Conservation (phyloP, 1,284 basidiomycete genomes). For the Tranzscheliella williamsii region DNA sequence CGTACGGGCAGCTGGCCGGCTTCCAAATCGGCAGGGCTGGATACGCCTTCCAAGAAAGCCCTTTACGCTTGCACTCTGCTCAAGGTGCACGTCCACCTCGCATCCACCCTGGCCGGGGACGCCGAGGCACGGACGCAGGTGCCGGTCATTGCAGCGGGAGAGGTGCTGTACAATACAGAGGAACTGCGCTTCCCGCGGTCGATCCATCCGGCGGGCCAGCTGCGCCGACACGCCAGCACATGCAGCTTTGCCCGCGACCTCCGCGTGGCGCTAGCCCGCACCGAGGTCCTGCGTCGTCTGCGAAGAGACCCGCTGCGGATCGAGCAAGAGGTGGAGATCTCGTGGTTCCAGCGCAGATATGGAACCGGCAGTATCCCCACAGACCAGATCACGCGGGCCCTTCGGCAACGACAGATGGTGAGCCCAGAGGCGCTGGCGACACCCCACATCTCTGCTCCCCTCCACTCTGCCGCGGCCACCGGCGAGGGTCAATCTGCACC, state of each 20-base stretch:
- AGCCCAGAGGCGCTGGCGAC: constrained; percentile 46
- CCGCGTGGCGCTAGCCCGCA: constrained; percentile 34
- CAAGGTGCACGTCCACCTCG: constrained; percentile 51
- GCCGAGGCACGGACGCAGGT: constrained; percentile 9
- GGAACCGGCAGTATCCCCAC: constrained; percentile 36
- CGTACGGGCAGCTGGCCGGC: no score
- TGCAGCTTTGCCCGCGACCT: constrained; percentile 20
- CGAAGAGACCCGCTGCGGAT: constrained; percentile 16
- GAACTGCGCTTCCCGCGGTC: constrained; percentile 48
- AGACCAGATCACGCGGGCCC: constrained; percentile 20
- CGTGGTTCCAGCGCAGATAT: constrained; percentile 46
- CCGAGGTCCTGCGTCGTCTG: constrained; percentile 42
- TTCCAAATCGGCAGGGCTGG: constrained; percentile 34
- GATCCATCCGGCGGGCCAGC: constrained; percentile 17
- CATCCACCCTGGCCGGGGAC: constrained; percentile 11
- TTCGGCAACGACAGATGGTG: constrained; percentile 30
- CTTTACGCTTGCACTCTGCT: constrained; percentile 51
- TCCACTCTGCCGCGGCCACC: background rate
- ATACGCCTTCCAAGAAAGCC: constrained; percentile 44
- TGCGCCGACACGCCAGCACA: constrained; percentile 31
- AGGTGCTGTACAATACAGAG: constrained; percentile 11
- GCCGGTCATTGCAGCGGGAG: constrained; percentile 16
- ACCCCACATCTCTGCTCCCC: constrained; percentile 23
- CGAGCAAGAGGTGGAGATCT: constrained; percentile 49
- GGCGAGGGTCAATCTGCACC: background rate